Evolutionary conservation across 176 grass and related monocot genomes (phyloP).

Genomic region (Carex littledalei): DNA sequence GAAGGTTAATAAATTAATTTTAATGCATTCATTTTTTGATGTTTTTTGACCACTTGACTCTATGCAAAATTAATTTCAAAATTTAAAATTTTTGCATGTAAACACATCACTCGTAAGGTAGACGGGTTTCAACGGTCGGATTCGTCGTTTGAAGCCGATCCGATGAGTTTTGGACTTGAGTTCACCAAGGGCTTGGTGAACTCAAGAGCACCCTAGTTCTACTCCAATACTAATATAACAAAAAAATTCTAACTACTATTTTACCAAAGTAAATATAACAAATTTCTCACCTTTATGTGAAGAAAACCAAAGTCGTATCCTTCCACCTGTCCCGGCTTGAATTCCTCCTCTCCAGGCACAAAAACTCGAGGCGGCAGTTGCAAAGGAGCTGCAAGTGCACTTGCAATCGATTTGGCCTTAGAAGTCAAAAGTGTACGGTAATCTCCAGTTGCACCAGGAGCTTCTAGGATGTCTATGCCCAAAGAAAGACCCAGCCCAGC

Average conservation of each 20-base stretch:
- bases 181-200: too few relatives aligned
- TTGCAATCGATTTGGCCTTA: conserved; percentile 86
- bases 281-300: conserved; percentile 66
- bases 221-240: not conserved
- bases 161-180: too few relatives aligned
- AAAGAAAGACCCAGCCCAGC: conserved; percentile 79
- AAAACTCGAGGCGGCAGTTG: conserved; percentile 61
- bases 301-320: conserved; percentile 98
- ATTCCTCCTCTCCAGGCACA: conserved; percentile 74
- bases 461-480: conserved; percentile 95
- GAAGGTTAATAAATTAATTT: too few relatives aligned
- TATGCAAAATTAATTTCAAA: too few relatives aligned
- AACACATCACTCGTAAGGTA: too few relatives aligned
- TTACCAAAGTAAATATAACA: not conserved
- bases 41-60: too few relatives aligned
- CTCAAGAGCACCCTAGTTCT: too few relatives aligned
- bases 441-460: conserved; percentile 93
- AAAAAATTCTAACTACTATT: not conserved
- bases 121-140: too few relatives aligned
- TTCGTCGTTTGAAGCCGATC: too few relatives aligned
- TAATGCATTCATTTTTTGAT: too few relatives aligned
- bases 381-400: conserved; percentile 53
- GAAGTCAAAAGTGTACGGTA: conserved; percentile 85
- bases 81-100: too few relatives aligned
- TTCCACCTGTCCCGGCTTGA: conserved; percentile 44